Percentiles rank a stretch among this genome's conserved stretches.
These are phyloP conservation scores for Diaporthe destruens DNA, from an alignment of 2,329 filamentous ascomycete species.

Conservation along the genomic window DNA sequence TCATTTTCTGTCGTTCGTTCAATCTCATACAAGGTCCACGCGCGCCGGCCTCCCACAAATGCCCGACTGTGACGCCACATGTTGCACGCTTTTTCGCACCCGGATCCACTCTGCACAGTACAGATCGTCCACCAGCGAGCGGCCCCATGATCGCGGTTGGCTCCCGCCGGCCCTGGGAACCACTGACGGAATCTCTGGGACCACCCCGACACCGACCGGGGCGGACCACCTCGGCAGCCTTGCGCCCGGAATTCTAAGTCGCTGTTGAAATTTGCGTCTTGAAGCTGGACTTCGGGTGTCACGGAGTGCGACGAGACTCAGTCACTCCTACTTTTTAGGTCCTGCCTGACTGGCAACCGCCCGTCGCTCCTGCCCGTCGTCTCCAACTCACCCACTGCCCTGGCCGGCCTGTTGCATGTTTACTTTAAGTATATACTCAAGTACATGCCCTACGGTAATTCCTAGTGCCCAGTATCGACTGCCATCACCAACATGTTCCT, in stretches of 20 bases:
- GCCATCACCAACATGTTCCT: conserved; percentile 63
- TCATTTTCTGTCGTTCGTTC: conserved; percentile 8
- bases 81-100: conserved; percentile 7
- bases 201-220: neutral
- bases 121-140: conserved; percentile 6
- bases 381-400: neutral
- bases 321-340: conserved; percentile 27
- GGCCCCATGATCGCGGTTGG: conserved; percentile 3
- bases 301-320: conserved; percentile 7
- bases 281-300: conserved; percentile 26
- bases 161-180: conserved; percentile 4
- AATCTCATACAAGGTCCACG: conserved; percentile 8
- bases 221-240: neutral
- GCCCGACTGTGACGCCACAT: conserved; percentile 26
- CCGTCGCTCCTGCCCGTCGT: conserved; percentile 5
- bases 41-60: conserved; percentile 5
- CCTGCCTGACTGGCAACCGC: conserved; percentile 13
- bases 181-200: conserved; percentile 15
- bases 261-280: neutral
- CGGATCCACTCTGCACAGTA: conserved; percentile 18
- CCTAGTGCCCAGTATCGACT: neutral
- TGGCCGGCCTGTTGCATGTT: neutral
- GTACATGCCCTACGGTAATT: neutral
- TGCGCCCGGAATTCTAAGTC: neutral
- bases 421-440: conserved; percentile 2